Conservation (phyloP, 257 asterid species). For the Datura wrightii region DNA sequence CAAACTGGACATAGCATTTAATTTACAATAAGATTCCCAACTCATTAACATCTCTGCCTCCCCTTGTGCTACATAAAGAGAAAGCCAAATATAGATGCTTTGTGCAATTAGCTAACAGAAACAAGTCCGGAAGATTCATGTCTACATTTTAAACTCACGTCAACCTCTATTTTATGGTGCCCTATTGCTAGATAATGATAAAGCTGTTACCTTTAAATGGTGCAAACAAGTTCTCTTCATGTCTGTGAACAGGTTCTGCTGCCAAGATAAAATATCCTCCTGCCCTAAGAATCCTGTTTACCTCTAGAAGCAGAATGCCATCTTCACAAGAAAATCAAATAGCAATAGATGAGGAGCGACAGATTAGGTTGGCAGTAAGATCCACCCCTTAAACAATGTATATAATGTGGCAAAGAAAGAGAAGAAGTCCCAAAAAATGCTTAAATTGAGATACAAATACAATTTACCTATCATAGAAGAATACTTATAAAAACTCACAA, state of each 20-base stretch:
- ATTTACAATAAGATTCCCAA: neutral
- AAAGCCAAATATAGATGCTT: slow-evolving; percentile 1
- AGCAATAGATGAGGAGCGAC: slow-evolving; percentile 13
- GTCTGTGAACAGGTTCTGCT: slow-evolving; percentile 39
- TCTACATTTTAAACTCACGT: neutral
- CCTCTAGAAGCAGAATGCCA: slow-evolving; percentile 72
- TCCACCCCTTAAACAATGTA: neutral
- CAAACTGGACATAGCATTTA: slow-evolving; percentile 2
- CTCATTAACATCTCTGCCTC: neutral
- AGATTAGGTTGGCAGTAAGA: neutral
- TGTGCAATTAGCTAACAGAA: neutral
- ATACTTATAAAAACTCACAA: neutral
- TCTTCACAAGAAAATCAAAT: slow-evolving; percentile 42
- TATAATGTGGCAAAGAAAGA: slow-evolving; percentile 1
- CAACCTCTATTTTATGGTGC: neutral
- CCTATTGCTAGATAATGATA: neutral
- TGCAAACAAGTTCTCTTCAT: slow-evolving; percentile 40
- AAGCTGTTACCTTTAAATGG: slow-evolving; percentile 57
- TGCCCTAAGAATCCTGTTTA: slow-evolving; percentile 69
- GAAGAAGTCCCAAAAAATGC: neutral
- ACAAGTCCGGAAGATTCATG: neutral
- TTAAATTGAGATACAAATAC: neutral
- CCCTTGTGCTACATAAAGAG: slow-evolving; percentile 11
- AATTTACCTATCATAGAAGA: slow-evolving; percentile 7
- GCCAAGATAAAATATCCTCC: slow-evolving; percentile 69